A percentile compares a stretch with the other conserved stretches of the same genome.
Evolutionary conservation across 2,329 filamentous ascomycete genomes (phyloP).

Genomic region (Apiospora malaysiana): DNA sequence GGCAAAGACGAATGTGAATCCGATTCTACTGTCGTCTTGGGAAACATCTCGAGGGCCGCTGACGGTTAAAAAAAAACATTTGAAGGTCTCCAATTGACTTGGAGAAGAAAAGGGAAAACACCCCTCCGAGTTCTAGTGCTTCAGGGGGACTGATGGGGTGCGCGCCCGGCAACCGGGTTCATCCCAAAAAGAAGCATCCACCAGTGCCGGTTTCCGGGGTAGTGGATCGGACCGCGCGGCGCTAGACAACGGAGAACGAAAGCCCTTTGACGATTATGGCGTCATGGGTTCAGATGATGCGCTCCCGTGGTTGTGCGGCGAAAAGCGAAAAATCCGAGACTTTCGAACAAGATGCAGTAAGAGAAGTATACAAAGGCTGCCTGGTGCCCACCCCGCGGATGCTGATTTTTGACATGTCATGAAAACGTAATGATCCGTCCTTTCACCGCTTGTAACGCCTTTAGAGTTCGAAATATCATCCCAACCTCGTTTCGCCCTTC

Average conservation of each 20-base stretch:
- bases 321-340: background rate
- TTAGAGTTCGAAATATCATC: background rate
- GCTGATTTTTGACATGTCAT: background rate
- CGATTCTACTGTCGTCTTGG: background rate
- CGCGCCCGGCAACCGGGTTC: background rate
- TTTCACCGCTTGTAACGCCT: background rate
- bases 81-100: background rate
- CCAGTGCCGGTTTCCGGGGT: slow-evolving; percentile 12
- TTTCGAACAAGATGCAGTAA: background rate
- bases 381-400: background rate
- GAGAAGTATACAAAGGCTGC: background rate
- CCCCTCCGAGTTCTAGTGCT: background rate
- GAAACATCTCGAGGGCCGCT: background rate
- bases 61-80: background rate
- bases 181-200: background rate
- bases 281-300: slow-evolving; percentile 4
- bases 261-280: background rate
- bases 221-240: slow-evolving; percentile 9
- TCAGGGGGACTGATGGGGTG: background rate
- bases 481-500: background rate
- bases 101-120: background rate
- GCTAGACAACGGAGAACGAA: background rate
- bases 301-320: background rate
- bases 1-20: background rate
- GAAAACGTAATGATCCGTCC: slow-evolving; percentile 8